These are phyloP conservation scores for Alternaria gansuensis DNA, from an alignment of 2,329 filamentous ascomycete genomes.

Conservation along the genomic window DNA sequence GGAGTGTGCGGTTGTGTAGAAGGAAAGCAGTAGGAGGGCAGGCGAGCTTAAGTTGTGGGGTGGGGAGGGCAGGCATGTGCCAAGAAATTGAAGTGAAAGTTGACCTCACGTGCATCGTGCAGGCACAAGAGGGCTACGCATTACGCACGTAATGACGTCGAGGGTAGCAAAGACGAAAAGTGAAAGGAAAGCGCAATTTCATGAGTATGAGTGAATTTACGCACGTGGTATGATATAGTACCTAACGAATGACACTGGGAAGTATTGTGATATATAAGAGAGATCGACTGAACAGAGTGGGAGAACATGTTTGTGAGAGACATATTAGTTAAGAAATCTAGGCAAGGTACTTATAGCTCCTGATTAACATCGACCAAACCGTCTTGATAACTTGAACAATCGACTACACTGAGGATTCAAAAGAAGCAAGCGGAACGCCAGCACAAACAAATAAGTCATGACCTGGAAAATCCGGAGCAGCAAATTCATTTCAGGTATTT, in stretches of 20 bases:
- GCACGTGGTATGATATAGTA: background rate
- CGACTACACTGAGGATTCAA: background rate
- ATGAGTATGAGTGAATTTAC: background rate
- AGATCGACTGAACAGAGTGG: background rate
- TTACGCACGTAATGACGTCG: background rate
- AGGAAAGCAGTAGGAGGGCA: background rate
- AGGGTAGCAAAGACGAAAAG: background rate
- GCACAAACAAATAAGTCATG: background rate
- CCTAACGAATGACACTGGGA: background rate
- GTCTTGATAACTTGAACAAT: background rate
- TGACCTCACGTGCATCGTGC: background rate
- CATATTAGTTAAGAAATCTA: background rate
- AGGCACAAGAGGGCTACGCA: background rate
- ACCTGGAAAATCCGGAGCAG: background rate
- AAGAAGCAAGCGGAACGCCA: background rate
- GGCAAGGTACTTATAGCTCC: background rate
- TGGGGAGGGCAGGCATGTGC: background rate
- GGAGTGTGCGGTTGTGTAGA: background rate
- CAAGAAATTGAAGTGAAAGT: background rate
- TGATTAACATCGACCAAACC: background rate
- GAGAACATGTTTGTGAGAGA: background rate
- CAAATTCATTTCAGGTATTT: background rate
- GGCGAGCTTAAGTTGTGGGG: background rate
- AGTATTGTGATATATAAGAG: background rate
- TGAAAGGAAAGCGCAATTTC: background rate